Base-by-base conservation (phyloP, 1,139 yeast genomes). In the Debaryomyces udenii region DNA sequence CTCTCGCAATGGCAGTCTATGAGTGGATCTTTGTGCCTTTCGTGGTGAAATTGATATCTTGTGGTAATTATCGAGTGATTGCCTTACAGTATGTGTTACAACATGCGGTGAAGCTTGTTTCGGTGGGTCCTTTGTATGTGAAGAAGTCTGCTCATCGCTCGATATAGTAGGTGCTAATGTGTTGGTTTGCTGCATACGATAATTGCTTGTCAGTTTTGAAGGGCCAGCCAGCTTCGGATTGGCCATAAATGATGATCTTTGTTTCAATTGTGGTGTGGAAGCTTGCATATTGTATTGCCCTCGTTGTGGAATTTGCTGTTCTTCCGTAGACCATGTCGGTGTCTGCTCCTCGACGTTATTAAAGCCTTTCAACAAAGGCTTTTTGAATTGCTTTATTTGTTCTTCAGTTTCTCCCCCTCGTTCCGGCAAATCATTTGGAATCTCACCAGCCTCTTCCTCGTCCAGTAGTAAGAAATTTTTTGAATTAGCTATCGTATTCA, bases 291-390 rank as follows among this genome's bases (percentile, higher is more conserved):
- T 55, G 24, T 28, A 40, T 24, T 49, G 42, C 6, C 24, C 44
- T 32, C 52, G 51, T 17, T 41, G 38, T 3, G 49, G 45, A 7
- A 42, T 41, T 26, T 45, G 44, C 17, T 54, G 51, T 37, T 65
- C 68, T 33, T 66, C 72, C 5, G 61, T 60, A 1, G 72, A 62
- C 74, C 74, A 68, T 0, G 73, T 65, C 9, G 72, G 68, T 0
- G 74, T 68, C 24, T 55, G 55, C 42, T 66, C 74, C 20, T 62
- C 70, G 4, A 56, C 41, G n/a, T 46, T 45, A 9, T 24, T 13
- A 15, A 40, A 40, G 1, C 58, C 56, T 36, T 53, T 56, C 13
- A 57, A 48, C 7, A 46, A 27, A 1, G 69, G 66, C 40, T 51
- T 58, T 35, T 55, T 59, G 45, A 59, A 59, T 20, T 38, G 35